Percentiles rank a stretch among this genome's conserved stretches.
These are phyloP conservation scores for Fusarium tjaetaba DNA, from an alignment of 2,329 filamentous ascomycete genomes.

Conservation along the genomic window DNA sequence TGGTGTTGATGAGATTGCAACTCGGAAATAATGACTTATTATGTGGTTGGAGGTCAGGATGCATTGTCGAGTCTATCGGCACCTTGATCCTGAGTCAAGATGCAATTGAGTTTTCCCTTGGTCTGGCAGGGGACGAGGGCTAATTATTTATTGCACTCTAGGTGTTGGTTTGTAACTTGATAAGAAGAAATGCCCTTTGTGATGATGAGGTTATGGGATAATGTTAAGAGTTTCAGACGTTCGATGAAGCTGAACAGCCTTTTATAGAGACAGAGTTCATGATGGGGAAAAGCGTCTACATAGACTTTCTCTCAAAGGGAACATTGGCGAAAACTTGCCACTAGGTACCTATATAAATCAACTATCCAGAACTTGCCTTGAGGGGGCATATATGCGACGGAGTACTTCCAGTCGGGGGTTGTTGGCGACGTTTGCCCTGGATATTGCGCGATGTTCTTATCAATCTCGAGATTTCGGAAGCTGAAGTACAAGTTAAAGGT, in stretches of 20 bases:
- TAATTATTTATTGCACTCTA: no score
- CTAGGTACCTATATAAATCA: no score
- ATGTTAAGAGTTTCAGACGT: background rate
- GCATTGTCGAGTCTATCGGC: background rate
- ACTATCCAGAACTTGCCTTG: fast-evolving
- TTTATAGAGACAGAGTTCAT: background rate
- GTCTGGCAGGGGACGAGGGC: background rate
- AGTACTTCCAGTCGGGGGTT: background rate
- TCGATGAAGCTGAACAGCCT: background rate
- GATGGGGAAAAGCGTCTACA: fast-evolving
- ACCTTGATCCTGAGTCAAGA: background rate
- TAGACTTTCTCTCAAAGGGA: fast-evolving
- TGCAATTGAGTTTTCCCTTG: background rate
- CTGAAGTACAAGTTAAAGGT: background rate
- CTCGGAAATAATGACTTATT: background rate
- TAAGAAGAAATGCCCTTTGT: background rate
- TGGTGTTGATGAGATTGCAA: background rate
- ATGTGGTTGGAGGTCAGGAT: background rate
- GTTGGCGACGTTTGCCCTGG: slow-evolving; percentile 26
- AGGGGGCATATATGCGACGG: background rate
- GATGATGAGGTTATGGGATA: background rate
- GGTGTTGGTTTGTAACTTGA: background rate
- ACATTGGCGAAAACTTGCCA: no score
- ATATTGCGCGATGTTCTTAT: slow-evolving; percentile 29
- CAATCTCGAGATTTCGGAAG: slow-evolving; percentile 16